Percentiles rank a stretch among this genome's conserved stretches.
Evolutionary conservation across 495 filamentous ascomycete species (phyloP).

Genomic region (Massariosphaeria phaeospora): DNA sequence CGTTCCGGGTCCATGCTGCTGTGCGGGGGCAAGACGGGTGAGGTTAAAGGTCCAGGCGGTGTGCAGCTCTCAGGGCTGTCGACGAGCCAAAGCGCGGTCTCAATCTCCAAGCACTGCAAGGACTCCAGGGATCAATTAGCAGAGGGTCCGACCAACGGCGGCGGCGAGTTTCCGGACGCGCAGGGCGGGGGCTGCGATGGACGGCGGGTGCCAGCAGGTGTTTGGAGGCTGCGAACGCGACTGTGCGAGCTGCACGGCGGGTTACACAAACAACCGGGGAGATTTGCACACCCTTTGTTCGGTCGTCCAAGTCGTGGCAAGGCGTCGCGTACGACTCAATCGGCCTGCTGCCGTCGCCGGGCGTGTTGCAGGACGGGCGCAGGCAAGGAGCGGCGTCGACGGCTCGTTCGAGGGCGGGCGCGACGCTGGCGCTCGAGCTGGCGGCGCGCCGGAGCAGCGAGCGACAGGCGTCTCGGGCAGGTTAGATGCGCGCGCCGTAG

Average conservation of each 20-base stretch:
- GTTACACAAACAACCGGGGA: constrained; percentile 26
- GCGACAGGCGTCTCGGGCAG: neutral
- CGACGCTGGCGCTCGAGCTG: neutral
- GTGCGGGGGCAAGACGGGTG: neutral
- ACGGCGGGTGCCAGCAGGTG: constrained; percentile 19
- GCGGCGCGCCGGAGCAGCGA: neutral
- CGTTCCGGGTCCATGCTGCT: constrained; percentile 35
- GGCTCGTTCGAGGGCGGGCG: constrained; percentile 1
- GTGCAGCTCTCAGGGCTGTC: neutral
- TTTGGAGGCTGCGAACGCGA: constrained; percentile 30
- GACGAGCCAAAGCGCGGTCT: neutral
- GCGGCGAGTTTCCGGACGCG: constrained; percentile 2
- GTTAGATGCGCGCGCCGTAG: neutral
- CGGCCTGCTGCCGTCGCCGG: neutral
- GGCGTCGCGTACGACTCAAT: constrained; percentile 17
- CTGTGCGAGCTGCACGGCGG: constrained; percentile 19
- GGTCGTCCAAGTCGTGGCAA: constrained; percentile 8
- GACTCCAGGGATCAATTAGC: neutral
- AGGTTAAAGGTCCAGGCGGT: neutral
- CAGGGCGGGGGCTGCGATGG: constrained; percentile 20
- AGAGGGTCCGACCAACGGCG: no score
- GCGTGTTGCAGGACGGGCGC: neutral
- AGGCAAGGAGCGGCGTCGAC: constrained; percentile 22
- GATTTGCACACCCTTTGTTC: no score
- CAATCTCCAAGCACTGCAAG: constrained; percentile 22